Percentiles rank a stretch among this genome's conserved stretches.
phyloP scores from a whole-genome alignment of 73 alveolate species.

The Paramecium caudatum region DNA sequence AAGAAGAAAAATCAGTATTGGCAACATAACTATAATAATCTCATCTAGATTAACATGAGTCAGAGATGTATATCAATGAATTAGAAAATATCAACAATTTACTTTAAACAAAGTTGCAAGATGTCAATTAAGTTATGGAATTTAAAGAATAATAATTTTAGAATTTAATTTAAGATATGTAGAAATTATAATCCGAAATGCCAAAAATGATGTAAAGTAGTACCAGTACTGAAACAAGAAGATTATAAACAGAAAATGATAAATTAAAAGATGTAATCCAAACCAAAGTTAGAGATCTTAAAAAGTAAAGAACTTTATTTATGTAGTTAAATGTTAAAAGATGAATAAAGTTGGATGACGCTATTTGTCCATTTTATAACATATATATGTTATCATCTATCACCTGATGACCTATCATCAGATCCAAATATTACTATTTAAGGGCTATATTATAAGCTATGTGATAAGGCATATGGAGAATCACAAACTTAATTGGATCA shows the following conservation, averaged over 20 bases:
- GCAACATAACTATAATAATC: background rate
- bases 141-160: constrained; percentile 14
- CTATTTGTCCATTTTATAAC: background rate
- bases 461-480: constrained; percentile 43
- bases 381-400: background rate
- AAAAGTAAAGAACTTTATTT: background rate
- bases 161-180: constrained; percentile 21
- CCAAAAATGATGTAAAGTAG: background rate
- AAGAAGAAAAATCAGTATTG: background rate
- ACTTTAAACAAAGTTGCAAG: constrained; percentile 1
- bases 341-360: constrained; percentile 33
- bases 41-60: background rate
- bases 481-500: background rate
- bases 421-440: background rate
- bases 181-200: background rate
- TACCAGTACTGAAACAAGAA: background rate
- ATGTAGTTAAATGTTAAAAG: constrained; percentile 26
- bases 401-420: background rate
- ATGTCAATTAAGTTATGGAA: background rate
- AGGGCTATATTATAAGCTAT: background rate
- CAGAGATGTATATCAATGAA: constrained; percentile 16
- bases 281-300: background rate
- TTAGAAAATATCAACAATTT: constrained; percentile 45
- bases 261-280: constrained; percentile 36
- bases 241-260: constrained; percentile 32